Evolutionary conservation across 805 yeast species (phyloP).

Genomic region (Candida multigemmis): DNA sequence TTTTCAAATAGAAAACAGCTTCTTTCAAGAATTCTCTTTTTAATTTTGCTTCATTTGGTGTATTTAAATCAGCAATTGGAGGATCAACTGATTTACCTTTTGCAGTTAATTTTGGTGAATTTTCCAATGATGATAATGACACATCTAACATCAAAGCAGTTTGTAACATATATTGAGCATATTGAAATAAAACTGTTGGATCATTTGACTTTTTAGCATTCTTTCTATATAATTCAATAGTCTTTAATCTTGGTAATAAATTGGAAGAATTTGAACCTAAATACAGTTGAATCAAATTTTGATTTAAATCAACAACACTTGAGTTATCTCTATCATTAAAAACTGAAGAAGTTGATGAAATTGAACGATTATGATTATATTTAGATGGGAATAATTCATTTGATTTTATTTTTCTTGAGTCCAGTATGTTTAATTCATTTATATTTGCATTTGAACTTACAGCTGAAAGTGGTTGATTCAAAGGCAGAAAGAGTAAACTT

Average conservation of each 20-base stretch:
- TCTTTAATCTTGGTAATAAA: conserved; percentile 67
- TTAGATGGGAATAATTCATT: too few relatives aligned
- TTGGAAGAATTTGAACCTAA: conserved; percentile 41
- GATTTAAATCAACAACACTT: conserved; percentile 41
- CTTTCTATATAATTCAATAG: conserved; percentile 78
- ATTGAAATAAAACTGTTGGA: conserved; percentile 79
- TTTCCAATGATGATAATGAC: conserved; percentile 8
- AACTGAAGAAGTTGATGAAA: conserved; percentile 29
- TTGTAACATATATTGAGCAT: conserved; percentile 84
- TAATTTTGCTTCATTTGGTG: conserved; percentile 23
- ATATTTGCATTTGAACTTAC: not conserved
- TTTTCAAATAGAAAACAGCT: conserved; percentile 60
- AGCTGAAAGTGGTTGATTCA: conserved; percentile 1
- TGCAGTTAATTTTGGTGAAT: conserved; percentile 9
- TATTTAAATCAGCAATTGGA: too few relatives aligned
- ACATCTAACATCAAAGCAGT: conserved; percentile 61
- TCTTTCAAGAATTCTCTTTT: conserved; percentile 63
- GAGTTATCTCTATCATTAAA: conserved; percentile 20
- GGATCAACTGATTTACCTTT: conserved; percentile 8
- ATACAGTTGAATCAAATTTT: conserved; percentile 41
- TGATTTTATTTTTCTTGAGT: too few relatives aligned
- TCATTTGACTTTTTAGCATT: conserved; percentile 82
- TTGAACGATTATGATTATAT: conserved; percentile 22
- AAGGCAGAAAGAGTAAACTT: too few relatives aligned
- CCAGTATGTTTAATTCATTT: not conserved